Evolutionary conservation across 768 basidiomycete species (phyloP), one percentile per base, ranked within the genome.

Genomic region (Thelephora aurantiotincta): DNA sequence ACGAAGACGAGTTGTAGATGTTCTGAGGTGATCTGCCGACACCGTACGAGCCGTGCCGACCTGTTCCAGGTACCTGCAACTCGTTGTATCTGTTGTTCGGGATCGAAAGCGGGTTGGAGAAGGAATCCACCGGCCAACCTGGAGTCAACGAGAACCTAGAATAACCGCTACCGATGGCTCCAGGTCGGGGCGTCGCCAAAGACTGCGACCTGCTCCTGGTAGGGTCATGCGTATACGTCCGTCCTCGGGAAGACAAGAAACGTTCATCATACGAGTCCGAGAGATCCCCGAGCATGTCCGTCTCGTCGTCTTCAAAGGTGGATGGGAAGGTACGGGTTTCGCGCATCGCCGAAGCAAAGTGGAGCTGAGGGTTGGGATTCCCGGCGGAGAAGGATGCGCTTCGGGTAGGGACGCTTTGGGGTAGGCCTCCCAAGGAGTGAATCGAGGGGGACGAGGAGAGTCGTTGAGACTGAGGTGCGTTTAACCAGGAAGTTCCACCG

Each of bases 291-390:
- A 77, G 63, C 5, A 64, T 65, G 46, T 83, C 82, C 0, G 74
- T 75, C 62, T 88, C 85, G 60, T 88, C 85, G 54, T 88, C 84
- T 64, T 88, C 86, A 54, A 82, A 76, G 1, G 83, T 88, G 19
- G 82, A 84, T 5, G 80, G 73, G 61, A 88, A 87, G 9, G 67
- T 59, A 30, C 77, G 66, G 6, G 68, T 63, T 47, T 80, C 81
- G 36, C 80, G 77, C 74, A 84, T 78, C 35, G 73, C 68, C 22
- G 79, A 76, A 18, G 72, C 64, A 58, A 84, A 81, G 43, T 74
- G 71, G 51, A 65, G 58, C 53, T 76, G 76, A 34, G 69, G 63
- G 48, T 54, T 53, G 20, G 71, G 65, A 35, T 56, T 54, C 45
- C 73, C 68, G 11, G 72, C 57, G 20, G 80, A 80, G 60, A 81